Base-by-base conservation (phyloP, 108 stramenopile species). In the Nitzschia sp. region DNA sequence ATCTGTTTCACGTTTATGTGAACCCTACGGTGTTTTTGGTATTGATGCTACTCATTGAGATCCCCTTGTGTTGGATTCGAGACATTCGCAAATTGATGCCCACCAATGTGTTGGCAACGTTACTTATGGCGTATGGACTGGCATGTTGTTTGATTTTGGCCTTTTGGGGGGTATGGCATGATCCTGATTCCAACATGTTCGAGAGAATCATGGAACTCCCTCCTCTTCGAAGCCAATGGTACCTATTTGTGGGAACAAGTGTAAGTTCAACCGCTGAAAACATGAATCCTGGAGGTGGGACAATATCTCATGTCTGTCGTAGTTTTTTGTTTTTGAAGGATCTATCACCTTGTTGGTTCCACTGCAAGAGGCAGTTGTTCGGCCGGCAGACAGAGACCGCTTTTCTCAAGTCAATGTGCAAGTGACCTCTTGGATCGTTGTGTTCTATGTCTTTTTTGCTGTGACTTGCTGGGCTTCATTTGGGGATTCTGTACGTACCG, bases 251-350 rank as follows among this genome's bases (percentile, higher is more conserved):
- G 0, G 83, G 83, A 8, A 84, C 80, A 17, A 53, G 58, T 56
- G 77, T 72, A 71, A 71, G 70, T 52, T 38, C 14, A 14, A 9
- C 3, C 5, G 34, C 29, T 34, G 29, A 34, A 1, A 3, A 3
- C 48, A 6, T 50, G 48, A 6, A 50, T 50, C 15, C 19, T 17
- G 2, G 15, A 19, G 1, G 1, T 17, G 15, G 1, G 19, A 50
- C 6, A 50, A 2, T 3, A 2, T 52, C 14, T 15, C 51, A 55
- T 22, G 1, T 12, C 42, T 10, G 19, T 20, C 5, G 2, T 20
- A 44, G 51, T 81, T 81, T 39, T 81, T 80, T 54, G 64, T 77
- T 15, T 79, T 81, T 67, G 83, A 84, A 76, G 83, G 83, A 26
- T 54, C 66, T 12, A 81, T 81, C n/a, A 81, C 83, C 24, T 64